A percentile compares a stretch with the other conserved stretches of the same genome.
phyloP scores from a whole-genome alignment of 2,329 filamentous ascomycete species.

The Uncinocarpus reesii region DNA sequence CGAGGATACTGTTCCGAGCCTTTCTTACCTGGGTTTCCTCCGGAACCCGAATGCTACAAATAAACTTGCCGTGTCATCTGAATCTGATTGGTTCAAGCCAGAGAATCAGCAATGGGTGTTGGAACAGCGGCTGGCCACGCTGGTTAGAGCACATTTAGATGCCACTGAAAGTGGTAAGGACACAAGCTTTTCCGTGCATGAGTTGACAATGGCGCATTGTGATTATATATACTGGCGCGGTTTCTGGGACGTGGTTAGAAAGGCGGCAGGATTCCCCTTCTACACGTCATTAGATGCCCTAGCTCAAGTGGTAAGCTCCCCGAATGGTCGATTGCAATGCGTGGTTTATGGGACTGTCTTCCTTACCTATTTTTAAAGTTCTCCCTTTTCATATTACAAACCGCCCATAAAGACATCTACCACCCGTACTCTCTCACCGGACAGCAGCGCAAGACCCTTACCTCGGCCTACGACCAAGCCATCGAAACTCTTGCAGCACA shows the following conservation, averaged over 20 bases:
- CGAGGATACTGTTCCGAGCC: constrained; percentile 17
- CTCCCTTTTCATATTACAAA: constrained; percentile 18
- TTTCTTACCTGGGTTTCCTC: constrained; percentile 19
- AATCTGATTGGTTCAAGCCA: constrained; percentile 16
- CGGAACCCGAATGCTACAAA: constrained; percentile 6
- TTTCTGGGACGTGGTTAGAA: constrained; percentile 17
- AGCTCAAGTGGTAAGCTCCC: constrained; percentile 16
- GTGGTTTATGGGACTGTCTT: not conserved
- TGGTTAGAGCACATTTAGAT: constrained; percentile 20
- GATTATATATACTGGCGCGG: constrained; percentile 21
- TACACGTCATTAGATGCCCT: constrained; percentile 10
- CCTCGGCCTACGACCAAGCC: constrained; percentile 16
- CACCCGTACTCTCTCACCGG: constrained; percentile 14
- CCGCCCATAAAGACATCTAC: constrained; percentile 16
- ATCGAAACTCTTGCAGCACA: constrained; percentile 18
- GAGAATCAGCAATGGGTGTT: constrained; percentile 19
- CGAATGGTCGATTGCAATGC: not conserved
- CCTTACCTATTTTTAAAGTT: constrained; percentile 13
- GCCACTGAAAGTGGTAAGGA: constrained; percentile 18
- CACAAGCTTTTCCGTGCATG: constrained; percentile 20
- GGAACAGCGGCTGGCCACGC: constrained; percentile 16
- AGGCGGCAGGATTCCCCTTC: constrained; percentile 10
- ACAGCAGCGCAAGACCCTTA: constrained; percentile 13
- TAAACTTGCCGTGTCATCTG: constrained; percentile 4
- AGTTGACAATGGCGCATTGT: constrained; percentile 23